These are phyloP conservation scores for Lipomyces yamanashiensis DNA, from an alignment of 805 yeast genomes.

Conservation along the genomic window DNA sequence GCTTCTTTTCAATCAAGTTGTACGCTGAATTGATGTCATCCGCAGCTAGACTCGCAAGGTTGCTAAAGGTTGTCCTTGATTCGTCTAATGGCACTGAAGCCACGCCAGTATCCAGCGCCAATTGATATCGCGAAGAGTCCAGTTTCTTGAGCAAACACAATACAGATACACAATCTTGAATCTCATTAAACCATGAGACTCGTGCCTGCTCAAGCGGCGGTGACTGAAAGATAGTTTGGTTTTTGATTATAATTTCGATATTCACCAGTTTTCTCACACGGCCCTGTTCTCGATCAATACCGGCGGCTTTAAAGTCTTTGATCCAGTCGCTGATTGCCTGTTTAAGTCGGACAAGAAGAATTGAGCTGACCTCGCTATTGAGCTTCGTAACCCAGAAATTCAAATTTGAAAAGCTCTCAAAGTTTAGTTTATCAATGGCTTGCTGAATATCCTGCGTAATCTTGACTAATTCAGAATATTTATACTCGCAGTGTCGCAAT, in stretches of 20 bases:
- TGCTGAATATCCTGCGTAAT: conserved; percentile 47
- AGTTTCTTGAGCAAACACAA: conserved; percentile 31
- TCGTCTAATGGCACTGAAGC: background rate
- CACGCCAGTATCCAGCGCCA: conserved; percentile 3
- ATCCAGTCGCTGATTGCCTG: conserved; percentile 39
- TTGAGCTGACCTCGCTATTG: conserved; percentile 44
- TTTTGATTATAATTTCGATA: conserved; percentile 41
- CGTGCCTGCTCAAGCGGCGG: conserved; percentile 42
- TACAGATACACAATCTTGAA: conserved; percentile 33
- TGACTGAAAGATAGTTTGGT: conserved; percentile 40
- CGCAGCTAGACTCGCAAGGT: conserved; percentile 14
- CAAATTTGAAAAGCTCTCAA: conserved; percentile 49
- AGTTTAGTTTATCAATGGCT: conserved; percentile 34
- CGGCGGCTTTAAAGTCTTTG: conserved; percentile 17
- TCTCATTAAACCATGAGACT: conserved; percentile 32
- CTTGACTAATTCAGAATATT: conserved; percentile 28
- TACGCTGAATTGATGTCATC: conserved; percentile 30
- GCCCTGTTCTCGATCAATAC: background rate
- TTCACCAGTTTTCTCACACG: conserved; percentile 6
- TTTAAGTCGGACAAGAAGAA: conserved; percentile 44
- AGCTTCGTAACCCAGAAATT: conserved; percentile 44
- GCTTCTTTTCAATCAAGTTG: conserved; percentile 45
- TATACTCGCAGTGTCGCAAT: conserved; percentile 44
- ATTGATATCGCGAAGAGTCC: conserved; percentile 29
- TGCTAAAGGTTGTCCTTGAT: conserved; percentile 4